Evolutionary conservation across 108 stramenopile genomes (phyloP).

Genomic region (Cyclotella choctawhatcheeana): DNA sequence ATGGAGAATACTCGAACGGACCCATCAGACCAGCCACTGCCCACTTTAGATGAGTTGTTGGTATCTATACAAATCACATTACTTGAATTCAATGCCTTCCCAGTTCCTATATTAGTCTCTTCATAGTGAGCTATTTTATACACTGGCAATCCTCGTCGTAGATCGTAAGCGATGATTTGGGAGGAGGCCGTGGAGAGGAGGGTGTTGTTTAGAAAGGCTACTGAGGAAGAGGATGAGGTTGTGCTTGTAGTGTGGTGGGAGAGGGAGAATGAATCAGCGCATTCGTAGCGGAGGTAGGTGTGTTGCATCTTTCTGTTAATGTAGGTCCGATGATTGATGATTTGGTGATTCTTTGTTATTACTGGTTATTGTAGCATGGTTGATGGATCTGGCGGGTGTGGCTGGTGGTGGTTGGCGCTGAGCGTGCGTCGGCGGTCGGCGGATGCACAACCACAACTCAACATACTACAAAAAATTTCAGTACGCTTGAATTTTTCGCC

Average conservation of each 20-base stretch:
- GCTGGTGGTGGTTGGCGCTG: too few species aligned
- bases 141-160: slow-evolving; percentile 56
- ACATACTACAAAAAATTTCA: too few species aligned
- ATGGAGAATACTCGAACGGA: slow-evolving; percentile 75
- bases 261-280: slow-evolving; percentile 86
- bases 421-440: too few species aligned
- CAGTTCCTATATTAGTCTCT: slow-evolving; percentile 76
- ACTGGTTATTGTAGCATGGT: too few species aligned
- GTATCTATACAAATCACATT: slow-evolving; percentile 77
- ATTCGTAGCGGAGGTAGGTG: slow-evolving; percentile 90
- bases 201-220: slow-evolving; percentile 55
- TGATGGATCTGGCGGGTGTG: too few species aligned
- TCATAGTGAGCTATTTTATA: slow-evolving; percentile 76
- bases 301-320: slow-evolving; percentile 58
- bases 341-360: background rate
- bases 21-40: slow-evolving; percentile 88
- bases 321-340: background rate
- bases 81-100: slow-evolving; percentile 73
- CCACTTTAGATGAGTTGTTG: slow-evolving; percentile 52
- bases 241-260: slow-evolving; percentile 56
- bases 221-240: slow-evolving; percentile 68
- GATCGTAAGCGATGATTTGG: slow-evolving; percentile 66
- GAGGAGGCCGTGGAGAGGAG: slow-evolving; percentile 75
- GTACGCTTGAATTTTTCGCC: too few species aligned
- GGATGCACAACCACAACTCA: too few species aligned